Conservation (phyloP, 345 rosid species). For the Bruguiera gymnorhiza region DNA sequence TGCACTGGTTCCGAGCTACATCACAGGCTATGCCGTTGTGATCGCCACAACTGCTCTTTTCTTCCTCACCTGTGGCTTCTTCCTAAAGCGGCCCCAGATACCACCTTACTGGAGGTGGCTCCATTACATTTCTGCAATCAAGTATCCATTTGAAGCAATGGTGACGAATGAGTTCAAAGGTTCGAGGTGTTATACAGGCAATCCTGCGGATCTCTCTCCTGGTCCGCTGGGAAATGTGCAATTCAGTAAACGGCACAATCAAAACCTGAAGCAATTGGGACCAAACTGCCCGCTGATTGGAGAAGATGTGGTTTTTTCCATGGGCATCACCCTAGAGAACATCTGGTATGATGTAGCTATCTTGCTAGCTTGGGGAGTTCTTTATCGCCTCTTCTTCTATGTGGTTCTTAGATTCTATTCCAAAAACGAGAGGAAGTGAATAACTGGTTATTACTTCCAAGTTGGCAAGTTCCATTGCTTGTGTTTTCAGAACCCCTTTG, state of each 20-base stretch:
- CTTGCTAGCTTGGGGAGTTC: slow-evolving; percentile 71
- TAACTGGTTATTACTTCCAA: too few species aligned
- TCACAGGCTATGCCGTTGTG: slow-evolving; percentile 65
- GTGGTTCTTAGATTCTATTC: slow-evolving; percentile 60
- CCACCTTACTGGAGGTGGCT: slow-evolving; percentile 63
- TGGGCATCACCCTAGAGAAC: slow-evolving; percentile 45
- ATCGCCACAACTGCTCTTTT: slow-evolving; percentile 69
- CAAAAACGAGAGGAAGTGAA: slow-evolving; percentile 56
- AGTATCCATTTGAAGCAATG: slow-evolving; percentile 66
- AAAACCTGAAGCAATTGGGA: neutral
- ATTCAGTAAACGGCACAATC: slow-evolving; percentile 27
- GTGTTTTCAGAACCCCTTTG: too few species aligned
- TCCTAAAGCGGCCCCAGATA: slow-evolving; percentile 46
- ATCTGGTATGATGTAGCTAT: slow-evolving; percentile 51
- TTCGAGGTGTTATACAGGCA: slow-evolving; percentile 35
- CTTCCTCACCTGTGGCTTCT: slow-evolving; percentile 69
- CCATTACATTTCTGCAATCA: slow-evolving; percentile 65
- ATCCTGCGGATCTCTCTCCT: slow-evolving; percentile 37
- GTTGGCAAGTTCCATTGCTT: too few species aligned
- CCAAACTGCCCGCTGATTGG: slow-evolving; percentile 40
- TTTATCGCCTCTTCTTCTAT: slow-evolving; percentile 53
- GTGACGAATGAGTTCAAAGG: slow-evolving; percentile 51
- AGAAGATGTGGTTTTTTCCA: slow-evolving; percentile 44
- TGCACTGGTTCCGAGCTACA: slow-evolving; percentile 65
- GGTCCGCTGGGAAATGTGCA: slow-evolving; percentile 50